Evolutionary conservation across 192 early-diverging fungal genomes (phyloP).

Genomic region (Pecoramyces ruminantium): DNA sequence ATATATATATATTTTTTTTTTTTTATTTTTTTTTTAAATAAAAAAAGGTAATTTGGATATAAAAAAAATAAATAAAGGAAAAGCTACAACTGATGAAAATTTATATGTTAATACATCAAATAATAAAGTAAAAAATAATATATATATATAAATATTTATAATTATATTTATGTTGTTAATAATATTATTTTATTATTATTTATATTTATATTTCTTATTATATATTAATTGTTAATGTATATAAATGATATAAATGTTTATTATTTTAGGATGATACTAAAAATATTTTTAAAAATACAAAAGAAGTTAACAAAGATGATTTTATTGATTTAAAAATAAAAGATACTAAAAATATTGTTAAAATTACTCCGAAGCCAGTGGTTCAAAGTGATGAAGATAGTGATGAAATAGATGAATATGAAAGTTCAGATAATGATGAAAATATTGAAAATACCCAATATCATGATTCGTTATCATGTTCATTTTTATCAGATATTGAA

Average conservation of each 20-base stretch:
- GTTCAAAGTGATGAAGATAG: not conserved
- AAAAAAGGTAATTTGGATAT: not conserved
- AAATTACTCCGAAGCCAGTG: not conserved
- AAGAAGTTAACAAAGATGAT: not conserved
- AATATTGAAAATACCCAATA: not conserved
- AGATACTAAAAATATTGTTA: not conserved
- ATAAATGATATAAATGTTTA: too few species aligned
- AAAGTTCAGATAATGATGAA: not conserved
- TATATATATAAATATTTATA: too few species aligned
- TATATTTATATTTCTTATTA: not conserved
- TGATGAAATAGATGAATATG: not conserved
- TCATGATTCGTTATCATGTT: not conserved
- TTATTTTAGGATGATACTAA: not conserved
- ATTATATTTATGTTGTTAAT: too few species aligned
- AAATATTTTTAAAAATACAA: not conserved
- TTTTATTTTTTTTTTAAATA: too few species aligned
- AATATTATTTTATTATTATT: not conserved
- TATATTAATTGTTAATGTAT: too few species aligned
- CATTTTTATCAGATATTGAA: not conserved
- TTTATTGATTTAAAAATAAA: not conserved
- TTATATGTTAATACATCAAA: not conserved
- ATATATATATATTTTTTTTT: too few species aligned
- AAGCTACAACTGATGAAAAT: not conserved
- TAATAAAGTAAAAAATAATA: not conserved
- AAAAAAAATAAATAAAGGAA: not conserved